These are phyloP conservation scores for Karstenula rhodostoma DNA, from an alignment of 2,329 filamentous ascomycete genomes.

Conservation along the genomic window DNA sequence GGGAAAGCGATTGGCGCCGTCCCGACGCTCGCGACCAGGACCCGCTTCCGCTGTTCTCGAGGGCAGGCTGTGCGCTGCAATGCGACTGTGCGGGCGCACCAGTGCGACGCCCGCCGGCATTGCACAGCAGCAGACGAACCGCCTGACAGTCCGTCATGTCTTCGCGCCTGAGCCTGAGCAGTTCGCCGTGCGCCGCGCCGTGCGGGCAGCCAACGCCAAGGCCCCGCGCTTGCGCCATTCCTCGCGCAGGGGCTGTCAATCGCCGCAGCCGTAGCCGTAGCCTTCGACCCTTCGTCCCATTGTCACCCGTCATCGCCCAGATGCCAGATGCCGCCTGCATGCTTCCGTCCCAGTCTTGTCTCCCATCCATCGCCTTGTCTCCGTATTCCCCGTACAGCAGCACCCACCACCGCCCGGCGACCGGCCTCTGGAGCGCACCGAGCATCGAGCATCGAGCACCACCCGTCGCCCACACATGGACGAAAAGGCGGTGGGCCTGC, in stretches of 20 bases:
- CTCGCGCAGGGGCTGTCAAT: slow-evolving; percentile 42
- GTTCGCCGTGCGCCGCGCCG: too few relatives aligned
- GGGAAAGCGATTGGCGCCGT: slow-evolving; percentile 17
- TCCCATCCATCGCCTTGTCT: background rate
- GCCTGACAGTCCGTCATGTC: slow-evolving; percentile 44
- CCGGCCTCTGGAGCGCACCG: too few relatives aligned
- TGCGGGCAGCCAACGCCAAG: slow-evolving; percentile 33
- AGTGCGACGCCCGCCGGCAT: slow-evolving; percentile 26
- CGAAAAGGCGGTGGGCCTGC: slow-evolving; percentile 12
- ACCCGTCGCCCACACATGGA: background rate
- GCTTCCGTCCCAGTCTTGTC: slow-evolving; percentile 14
- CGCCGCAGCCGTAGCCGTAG: too few relatives aligned
- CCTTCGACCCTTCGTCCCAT: slow-evolving; percentile 27
- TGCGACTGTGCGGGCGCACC: slow-evolving; percentile 32
- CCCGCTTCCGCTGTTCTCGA: slow-evolving; percentile 18
- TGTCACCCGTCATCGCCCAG: slow-evolving; percentile 19
- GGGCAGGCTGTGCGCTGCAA: slow-evolving; percentile 29
- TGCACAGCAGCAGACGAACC: slow-evolving; percentile 36
- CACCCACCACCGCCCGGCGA: too few relatives aligned
- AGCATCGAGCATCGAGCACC: slow-evolving; percentile 3
- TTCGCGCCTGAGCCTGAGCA: slow-evolving; percentile 23
- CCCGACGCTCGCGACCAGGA: slow-evolving; percentile 31
- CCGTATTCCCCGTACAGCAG: too few relatives aligned
- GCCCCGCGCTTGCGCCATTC: slow-evolving; percentile 26
- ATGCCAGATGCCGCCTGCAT: slow-evolving; percentile 5